Evolutionary conservation across 257 asterid genomes (phyloP), one percentile per base, ranked within the genome.

Genomic region (Schizonepeta tenuifolia): DNA sequence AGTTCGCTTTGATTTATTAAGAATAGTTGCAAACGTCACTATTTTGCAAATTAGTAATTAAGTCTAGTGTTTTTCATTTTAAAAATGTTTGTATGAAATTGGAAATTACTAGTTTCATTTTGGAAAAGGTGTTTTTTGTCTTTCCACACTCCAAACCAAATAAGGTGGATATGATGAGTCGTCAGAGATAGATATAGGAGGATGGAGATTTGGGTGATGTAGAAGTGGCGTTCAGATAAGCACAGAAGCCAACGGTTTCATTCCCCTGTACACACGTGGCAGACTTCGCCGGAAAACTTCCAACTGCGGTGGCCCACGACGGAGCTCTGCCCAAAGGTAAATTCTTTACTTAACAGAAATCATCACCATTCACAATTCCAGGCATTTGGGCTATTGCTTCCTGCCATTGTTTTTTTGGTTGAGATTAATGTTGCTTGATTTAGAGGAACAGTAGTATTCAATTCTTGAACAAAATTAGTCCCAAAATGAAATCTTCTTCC

Each of bases 201-300:
- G 65, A 10, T 1, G 73, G 79, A 65, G 72, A 71, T 67, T 36
- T 67, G 82, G 83, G 64, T 81, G 83, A 71, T 77, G 82, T 71
- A 64, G 83, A 72, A 69, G 51, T 36, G 72, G 74, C 66, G 49
- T 28, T 65, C 67, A 77, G 83, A 80, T 62, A 75, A 64, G 77
- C 75, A 17, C 43, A 77, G 77, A 67, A 70, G 73, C 65, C 75
- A 64, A 28, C 77, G 73, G 54, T 22, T 59, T 21, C 51, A 12
- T 59, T 59, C 38, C 13, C n/a, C 22, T 8, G 50, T 36, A 64
- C 78, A 58, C 77, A 70, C 83, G 78, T 73, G 78, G 82, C 82
- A 43, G 69, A 14, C 63, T 58, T 67, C 69, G 54, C 79, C 83
- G 79, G 84, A 43, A 33, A 67, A 58, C 21, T 47, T 55, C 2